Conservation (phyloP, 2,329 filamentous ascomycete genomes). For the Phialocephala sp. region DNA sequence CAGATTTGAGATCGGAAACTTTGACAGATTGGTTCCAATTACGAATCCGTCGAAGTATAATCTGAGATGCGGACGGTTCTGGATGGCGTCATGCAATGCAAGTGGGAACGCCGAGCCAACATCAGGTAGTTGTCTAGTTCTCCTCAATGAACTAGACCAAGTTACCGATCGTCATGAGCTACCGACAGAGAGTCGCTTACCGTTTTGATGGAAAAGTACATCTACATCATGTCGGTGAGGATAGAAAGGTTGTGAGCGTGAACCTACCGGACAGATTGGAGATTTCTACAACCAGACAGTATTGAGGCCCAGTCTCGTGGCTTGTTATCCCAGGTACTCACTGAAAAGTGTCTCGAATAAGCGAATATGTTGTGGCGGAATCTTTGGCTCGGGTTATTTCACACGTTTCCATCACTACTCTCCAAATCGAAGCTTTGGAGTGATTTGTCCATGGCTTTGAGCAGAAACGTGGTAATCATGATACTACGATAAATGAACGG, state of each 20-base stretch:
- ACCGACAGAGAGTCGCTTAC: too few species aligned
- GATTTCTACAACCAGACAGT: not conserved
- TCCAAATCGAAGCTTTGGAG: not conserved
- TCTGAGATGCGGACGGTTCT: too few species aligned
- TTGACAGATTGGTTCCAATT: too few species aligned
- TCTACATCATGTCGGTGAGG: too few species aligned
- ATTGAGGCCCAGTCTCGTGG: not conserved
- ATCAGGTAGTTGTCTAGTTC: too few species aligned
- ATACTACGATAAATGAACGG: not conserved
- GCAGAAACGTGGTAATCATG: not conserved
- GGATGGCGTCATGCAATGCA: too few species aligned
- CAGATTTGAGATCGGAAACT: too few species aligned
- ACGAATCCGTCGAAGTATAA: too few species aligned
- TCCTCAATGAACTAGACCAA: too few species aligned
- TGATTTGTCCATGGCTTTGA: not conserved
- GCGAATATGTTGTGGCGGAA: not conserved
- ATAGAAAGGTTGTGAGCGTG: not conserved
- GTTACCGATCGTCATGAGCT: too few species aligned
- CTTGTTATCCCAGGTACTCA: not conserved
- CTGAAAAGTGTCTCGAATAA: not conserved
- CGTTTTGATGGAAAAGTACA: too few species aligned
- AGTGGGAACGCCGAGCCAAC: too few species aligned
- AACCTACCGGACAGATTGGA: not conserved
- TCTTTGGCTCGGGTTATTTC: not conserved
- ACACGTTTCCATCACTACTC: not conserved